Conservation (phyloP, 805 yeast species). For the Yarrowia sp. region DNA sequence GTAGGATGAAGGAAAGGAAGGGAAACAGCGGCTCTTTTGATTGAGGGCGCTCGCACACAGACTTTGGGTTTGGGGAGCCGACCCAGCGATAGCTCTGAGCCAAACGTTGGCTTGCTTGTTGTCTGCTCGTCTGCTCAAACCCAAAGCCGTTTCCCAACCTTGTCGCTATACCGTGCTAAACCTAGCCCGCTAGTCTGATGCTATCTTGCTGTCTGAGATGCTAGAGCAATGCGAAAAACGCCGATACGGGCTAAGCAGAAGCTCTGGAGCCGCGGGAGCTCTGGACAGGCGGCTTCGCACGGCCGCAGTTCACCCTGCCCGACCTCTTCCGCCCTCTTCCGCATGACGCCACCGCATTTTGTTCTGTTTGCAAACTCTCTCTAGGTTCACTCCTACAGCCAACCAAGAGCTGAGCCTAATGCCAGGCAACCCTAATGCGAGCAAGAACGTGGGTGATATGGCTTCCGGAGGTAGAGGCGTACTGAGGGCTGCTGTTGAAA, state of each 20-base stretch:
- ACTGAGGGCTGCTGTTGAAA: no score
- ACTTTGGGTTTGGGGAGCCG: not conserved
- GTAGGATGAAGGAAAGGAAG: not conserved
- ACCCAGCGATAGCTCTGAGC: no score
- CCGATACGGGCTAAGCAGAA: no score
- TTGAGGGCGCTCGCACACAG: not conserved
- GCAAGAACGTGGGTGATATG: no score
- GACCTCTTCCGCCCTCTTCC: no score
- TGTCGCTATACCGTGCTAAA: not conserved
- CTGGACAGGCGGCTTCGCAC: no score
- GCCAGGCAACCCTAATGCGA: not conserved
- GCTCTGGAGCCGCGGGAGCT: no score
- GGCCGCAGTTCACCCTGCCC: no score
- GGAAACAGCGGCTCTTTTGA: not conserved
- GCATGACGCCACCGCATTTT: no score
- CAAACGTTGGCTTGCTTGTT: conserved; percentile 2
- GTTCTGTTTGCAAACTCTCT: not conserved
- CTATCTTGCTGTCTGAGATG: not conserved
- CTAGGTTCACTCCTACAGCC: not conserved
- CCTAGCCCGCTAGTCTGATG: not conserved
- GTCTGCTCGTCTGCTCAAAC: conserved; percentile 9
- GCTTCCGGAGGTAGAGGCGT: no score
- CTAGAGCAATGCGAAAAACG: no score
- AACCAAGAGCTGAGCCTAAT: not conserved
- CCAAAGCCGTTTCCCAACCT: not conserved